Percentiles rank a stretch among this genome's conserved stretches.
Conservation (phyloP, 805 yeast genomes). For the Jamesozyma spencerorum region DNA sequence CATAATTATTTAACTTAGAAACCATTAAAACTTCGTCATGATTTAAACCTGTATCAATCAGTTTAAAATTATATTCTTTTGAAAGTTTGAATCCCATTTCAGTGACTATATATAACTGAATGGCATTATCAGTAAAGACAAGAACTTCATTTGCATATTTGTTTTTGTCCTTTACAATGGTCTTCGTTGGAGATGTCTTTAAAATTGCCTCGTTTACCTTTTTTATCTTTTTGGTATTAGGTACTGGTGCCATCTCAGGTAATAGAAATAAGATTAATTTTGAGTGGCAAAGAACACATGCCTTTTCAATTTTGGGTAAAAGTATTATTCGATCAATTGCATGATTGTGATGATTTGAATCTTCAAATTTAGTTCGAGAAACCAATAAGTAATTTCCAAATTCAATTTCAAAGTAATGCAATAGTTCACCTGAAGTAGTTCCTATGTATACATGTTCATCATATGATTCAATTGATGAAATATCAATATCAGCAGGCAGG, state of each 20-base stretch:
- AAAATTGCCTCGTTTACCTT: conserved; percentile 16
- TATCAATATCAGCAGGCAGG: conserved; percentile 19
- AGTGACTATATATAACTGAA: conserved; percentile 10
- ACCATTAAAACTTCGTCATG: conserved; percentile 16
- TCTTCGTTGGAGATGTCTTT: neutral
- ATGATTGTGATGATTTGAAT: conserved; percentile 3
- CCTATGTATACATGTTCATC: conserved; percentile 28
- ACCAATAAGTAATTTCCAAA: conserved; percentile 25
- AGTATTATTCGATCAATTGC: conserved; percentile 21
- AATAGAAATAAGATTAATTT: conserved; percentile 19
- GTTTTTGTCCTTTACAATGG: neutral
- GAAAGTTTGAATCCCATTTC: conserved; percentile 4
- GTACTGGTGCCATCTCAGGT: conserved; percentile 31
- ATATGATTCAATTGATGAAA: conserved; percentile 21
- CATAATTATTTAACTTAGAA: conserved; percentile 19
- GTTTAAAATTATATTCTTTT: conserved; percentile 10
- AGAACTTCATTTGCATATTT: conserved; percentile 8
- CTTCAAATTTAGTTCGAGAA: conserved; percentile 23
- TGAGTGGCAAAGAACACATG: conserved; percentile 18
- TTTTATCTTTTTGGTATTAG: conserved; percentile 14
- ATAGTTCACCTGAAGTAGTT: conserved; percentile 23
- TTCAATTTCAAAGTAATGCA: conserved; percentile 30
- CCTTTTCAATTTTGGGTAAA: conserved; percentile 24
- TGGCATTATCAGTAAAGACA: conserved; percentile 9
- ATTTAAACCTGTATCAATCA: conserved; percentile 7